Base-by-base conservation (phyloP, 257 asterid genomes). In the Jacaranda copaia region DNA sequence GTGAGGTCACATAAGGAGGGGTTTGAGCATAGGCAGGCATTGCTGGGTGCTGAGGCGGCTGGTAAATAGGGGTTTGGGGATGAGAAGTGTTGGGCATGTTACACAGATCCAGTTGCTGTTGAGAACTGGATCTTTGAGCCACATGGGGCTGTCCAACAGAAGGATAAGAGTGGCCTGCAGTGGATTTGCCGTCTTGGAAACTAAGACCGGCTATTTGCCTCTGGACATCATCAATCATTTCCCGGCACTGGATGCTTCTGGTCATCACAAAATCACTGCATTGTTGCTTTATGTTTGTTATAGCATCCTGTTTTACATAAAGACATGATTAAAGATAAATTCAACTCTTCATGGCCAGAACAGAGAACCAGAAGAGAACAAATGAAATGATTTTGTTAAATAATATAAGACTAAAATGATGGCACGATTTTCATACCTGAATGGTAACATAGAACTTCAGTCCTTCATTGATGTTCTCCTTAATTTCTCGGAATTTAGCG, bases 401-500 rank as follows among this genome's bases (percentile, higher is more conserved):
- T 25, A 25, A 25, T 25, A 13, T 14, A 49, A 14, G 56, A 49
- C 56, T 49, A 49, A 11, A 13, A 49, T 49, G 56, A 12, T 2
- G 5, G 32, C 45, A 74, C 67, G 10, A 79, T 43, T 51, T 48
- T 63, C 69, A 9, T 88, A 93, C 99, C 96, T 96, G 99, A 77
- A 96, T 97, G 78, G 93, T 93, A 42, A 93, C 90, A 79, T 96
- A 96, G 82, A 96, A 96, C 86, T 93, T 93, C 85, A 96, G 72
- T 80, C 99, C 99, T 87, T 96, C 99, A 79, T 93, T 90, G 64
- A 96, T 86, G 84, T 96, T 96, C 79, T 93, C 96, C 90, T 96
- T 91, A 78, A 93, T 89, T 81, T 96, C 99, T 74, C 74, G 91
- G 79, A 76, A 96, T 77, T 93, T 96, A 16, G 93, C 96, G 72